A percentile compares a stretch with the other conserved stretches of the same genome.
Conservation (phyloP, 2,329 filamentous ascomycete species). For the Aspergillus latus region DNA sequence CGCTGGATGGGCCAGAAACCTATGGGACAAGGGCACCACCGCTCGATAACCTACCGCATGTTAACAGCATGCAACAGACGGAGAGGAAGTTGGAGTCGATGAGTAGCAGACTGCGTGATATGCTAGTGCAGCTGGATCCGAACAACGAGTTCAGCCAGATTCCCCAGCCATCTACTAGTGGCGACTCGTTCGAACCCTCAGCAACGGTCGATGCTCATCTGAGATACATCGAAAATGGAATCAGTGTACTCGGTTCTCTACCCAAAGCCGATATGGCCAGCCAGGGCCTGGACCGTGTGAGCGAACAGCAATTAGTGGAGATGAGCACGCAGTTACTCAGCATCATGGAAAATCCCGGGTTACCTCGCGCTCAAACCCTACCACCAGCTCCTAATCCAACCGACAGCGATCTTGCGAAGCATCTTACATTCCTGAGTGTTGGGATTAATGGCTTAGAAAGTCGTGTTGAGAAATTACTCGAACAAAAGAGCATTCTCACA, state of each 20-base stretch:
- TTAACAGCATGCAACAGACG: slow-evolving; percentile 59
- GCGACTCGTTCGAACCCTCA: slow-evolving; percentile 28
- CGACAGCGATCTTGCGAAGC: slow-evolving; percentile 62
- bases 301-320: slow-evolving; percentile 57
- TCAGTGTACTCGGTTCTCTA: slow-evolving; percentile 61
- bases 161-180: slow-evolving; percentile 33
- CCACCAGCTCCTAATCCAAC: slow-evolving; percentile 60
- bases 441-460: slow-evolving; percentile 77
- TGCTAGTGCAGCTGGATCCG: slow-evolving; percentile 55
- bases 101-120: slow-evolving; percentile 65
- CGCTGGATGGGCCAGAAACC: slow-evolving; percentile 53
- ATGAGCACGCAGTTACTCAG: slow-evolving; percentile 66
- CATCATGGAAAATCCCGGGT: slow-evolving; percentile 52
- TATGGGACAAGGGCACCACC: slow-evolving; percentile 23
- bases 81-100: slow-evolving; percentile 67
- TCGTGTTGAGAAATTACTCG: slow-evolving; percentile 73
- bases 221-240: slow-evolving; percentile 67
- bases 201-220: slow-evolving; percentile 57
- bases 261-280: slow-evolving; percentile 8
- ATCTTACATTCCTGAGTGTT: slow-evolving; percentile 72
- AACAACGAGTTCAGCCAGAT: slow-evolving; percentile 39
- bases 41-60: slow-evolving; percentile 28
- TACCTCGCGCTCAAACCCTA: slow-evolving; percentile 47
- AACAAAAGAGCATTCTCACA: slow-evolving; percentile 86
- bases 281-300: slow-evolving; percentile 35